Percentiles rank a stretch among this genome's conserved stretches.
These are phyloP conservation scores for Fragilariopsis cylindrus DNA, from an alignment of 108 stramenopile genomes.

Conservation along the genomic window DNA sequence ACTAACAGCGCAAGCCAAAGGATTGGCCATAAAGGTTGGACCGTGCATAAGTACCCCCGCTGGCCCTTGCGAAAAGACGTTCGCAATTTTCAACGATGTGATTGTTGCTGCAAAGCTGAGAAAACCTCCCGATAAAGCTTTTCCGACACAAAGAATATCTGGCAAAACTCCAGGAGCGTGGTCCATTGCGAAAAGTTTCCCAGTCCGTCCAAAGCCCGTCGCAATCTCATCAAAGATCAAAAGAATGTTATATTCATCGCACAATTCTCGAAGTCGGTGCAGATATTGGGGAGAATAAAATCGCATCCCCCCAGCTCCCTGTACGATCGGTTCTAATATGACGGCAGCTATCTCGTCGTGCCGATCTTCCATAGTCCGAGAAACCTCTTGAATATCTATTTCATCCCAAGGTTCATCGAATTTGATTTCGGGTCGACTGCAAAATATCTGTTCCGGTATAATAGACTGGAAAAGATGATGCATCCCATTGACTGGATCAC, in stretches of 20 bases:
- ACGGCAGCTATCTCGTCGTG: constrained; percentile 80
- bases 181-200: constrained; percentile 78
- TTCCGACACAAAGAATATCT: constrained; percentile 86
- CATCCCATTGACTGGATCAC: constrained; percentile 87
- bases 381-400: constrained; percentile 34
- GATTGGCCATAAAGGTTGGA: constrained; percentile 88
- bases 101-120: constrained; percentile 76
- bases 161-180: constrained; percentile 53
- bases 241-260: constrained; percentile 69
- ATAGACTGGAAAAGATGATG: constrained; percentile 62
- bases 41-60: constrained; percentile 80
- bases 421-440: constrained; percentile 41
- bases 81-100: constrained; percentile 59
- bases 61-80: constrained; percentile 54
- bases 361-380: constrained; percentile 35
- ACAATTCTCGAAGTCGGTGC: constrained; percentile 56
- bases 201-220: constrained; percentile 89
- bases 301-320: constrained; percentile 90
- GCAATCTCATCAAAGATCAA: constrained; percentile 91
- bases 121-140: constrained; percentile 87
- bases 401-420: constrained; percentile 36
- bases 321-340: constrained; percentile 90
- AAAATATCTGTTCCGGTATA: constrained; percentile 63
- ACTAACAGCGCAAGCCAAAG: constrained; percentile 77
- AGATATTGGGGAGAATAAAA: constrained; percentile 79